Percentiles rank a stretch among this genome's conserved stretches.
phyloP scores from a whole-genome alignment of 169 alveolate genomes.

The Eimeria acervulina region DNA sequence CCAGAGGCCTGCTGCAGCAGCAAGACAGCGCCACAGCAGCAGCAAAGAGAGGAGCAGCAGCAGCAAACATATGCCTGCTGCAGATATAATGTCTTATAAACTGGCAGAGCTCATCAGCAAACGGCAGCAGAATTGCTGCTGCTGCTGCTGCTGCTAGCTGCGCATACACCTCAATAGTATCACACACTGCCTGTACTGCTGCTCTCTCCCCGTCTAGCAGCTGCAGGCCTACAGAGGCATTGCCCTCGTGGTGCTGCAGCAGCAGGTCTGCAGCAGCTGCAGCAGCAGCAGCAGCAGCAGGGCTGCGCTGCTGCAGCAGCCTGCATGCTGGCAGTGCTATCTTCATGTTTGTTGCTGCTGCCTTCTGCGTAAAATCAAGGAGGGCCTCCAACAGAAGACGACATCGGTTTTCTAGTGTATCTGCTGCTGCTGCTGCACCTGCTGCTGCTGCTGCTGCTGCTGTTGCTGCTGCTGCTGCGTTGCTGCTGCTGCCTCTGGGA shows the following conservation, averaged over 20 bases:
- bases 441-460: conserved; percentile 52
- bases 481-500: not conserved
- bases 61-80: conserved; percentile 42
- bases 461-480: conserved; percentile 46
- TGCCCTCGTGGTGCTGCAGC: not conserved
- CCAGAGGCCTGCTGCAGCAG: conserved; percentile 23
- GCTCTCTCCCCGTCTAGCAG: not conserved
- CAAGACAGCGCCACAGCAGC: conserved; percentile 4
- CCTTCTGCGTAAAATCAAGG: not conserved
- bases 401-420: not conserved
- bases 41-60: conserved; percentile 6
- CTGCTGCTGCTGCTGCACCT: not conserved
- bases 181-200: conserved; percentile 49
- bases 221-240: not conserved
- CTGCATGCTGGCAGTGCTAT: not conserved
- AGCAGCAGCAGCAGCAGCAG: conserved; percentile 53
- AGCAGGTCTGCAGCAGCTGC: no score
- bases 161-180: conserved; percentile 22
- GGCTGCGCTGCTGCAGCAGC: not conserved
- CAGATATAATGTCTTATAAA: not conserved
- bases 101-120: not conserved
- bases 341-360: not conserved
- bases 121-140: not conserved
- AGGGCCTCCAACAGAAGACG: not conserved
- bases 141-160: conserved; percentile 1